Base-by-base conservation (phyloP, 441 rosid genomes). In the Corymbia citriodora region DNA sequence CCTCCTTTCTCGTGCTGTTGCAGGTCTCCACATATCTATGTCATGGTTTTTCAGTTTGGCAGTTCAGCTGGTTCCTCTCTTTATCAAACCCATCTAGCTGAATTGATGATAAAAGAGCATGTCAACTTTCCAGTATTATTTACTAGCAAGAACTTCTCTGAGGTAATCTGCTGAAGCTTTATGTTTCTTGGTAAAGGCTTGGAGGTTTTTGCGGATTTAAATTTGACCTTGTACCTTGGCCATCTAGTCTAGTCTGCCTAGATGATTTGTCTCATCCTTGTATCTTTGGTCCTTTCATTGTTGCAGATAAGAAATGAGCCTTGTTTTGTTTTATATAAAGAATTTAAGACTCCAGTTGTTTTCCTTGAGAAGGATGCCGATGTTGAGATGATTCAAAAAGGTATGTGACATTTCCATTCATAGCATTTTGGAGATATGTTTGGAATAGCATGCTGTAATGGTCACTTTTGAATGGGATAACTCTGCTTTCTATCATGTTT, bases 51-150 rank as follows among this genome's bases (percentile, higher is more conserved):
- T 52, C 96, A 95, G 92, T 93, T 91, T 87, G 94, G 94, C 90
- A 93, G 91, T 94, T 92, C 92, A n/a, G 90, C 91, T 92, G 88
- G 91, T 92, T 91, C 93, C 82, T 86, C 90, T 90, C 91, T 89
- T 93, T 94, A 95, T 93, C 94, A 81, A 87, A 86, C 92, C 90
- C 91, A 55, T 89, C 90, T 96, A 45, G 91, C 94, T 91, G 93
- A 93, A 91, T 90, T 96, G 94, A 91, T 94, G 89, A 94, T 95
- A 93, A 93, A 95, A 93, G 98, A 98, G 53, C 97, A 94, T 68
- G 91, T 96, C 85, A 95, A 96, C 40, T 96, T 96, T 93, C 99
- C 99, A 36, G 88, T 98, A 89, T 92, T 97, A 61, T 90, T 96
- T 92, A 92, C 96, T 17, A 90, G 89, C 92, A 94, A 93, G 93